Evolutionary conservation across 1,284 basidiomycete genomes (phyloP), one percentile per base, ranked within the genome.

Genomic region (Austroboletus novae-zelandiae): DNA sequence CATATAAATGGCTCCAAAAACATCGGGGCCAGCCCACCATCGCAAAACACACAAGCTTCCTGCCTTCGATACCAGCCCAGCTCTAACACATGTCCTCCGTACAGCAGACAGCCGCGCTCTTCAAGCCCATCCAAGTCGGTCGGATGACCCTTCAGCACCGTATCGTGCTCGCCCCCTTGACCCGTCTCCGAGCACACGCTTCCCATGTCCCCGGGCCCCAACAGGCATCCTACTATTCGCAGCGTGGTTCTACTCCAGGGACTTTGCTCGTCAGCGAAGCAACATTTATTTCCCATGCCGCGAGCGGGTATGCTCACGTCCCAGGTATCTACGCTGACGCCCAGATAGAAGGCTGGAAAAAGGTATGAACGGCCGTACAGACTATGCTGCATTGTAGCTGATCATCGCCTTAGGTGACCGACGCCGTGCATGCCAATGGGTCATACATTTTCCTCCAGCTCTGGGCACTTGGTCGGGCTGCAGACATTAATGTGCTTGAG

Each of bases 361-460:
- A 27, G 46, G 61, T 65, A 23, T 25, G 7, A 6, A 5, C 5
- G 20, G 20, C 25, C 25, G 25, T 25, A 25, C 25, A 1, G 5
- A 25, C 5, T 8, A 25, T 25, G 25, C 3, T 23, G 5, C 20
- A 5, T 23, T 23, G 20, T 23, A 3, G 20, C 5, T 23, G 20
- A 23, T 23, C 20, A 23, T 5, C 20, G 20, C 20, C 20, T 25
- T 25, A 29, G 34, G 52, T 74, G 34, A 68, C 67, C 15, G 68
- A 67, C 17, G 71, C 66, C 1, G 75, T 79, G 0, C 77, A 78
- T 56, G 66, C 66, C 25, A 70, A 71, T 73, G 53, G 69, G 9
- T 71, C 30, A 11, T 31, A 31, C 13, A 31, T 31, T 6, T 31
- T 31, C 30, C 30, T 31, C 30, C 30, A 31, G 54, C 61, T 76